phyloP scores from a whole-genome alignment of 176 grass and related monocot species.

The Secale cereale region DNA sequence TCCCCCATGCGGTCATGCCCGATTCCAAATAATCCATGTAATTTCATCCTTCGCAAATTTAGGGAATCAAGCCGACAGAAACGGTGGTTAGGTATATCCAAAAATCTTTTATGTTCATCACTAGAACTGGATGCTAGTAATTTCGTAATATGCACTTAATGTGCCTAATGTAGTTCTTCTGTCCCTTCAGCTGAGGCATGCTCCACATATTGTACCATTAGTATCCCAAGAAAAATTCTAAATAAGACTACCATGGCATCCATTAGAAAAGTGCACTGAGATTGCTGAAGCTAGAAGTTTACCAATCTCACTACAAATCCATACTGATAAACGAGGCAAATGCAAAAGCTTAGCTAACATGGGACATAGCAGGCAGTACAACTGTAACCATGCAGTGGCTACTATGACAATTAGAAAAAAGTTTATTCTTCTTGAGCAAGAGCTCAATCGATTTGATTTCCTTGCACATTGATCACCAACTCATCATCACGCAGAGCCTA shows the following conservation, averaged over 20 bases:
- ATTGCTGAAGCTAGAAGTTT: background rate
- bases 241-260: background rate
- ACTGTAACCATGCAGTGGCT: background rate
- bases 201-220: background rate
- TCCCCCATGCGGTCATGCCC: background rate
- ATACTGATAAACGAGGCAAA: background rate
- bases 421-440: background rate
- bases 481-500: background rate
- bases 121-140: background rate
- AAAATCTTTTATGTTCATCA: background rate
- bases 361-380: background rate
- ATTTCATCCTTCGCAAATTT: background rate
- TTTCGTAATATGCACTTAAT: background rate
- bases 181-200: background rate
- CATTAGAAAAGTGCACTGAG: background rate
- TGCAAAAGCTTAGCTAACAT: background rate
- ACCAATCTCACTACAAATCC: background rate
- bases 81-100: background rate
- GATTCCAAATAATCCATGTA: background rate
- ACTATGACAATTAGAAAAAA: conserved; percentile 1
- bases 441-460: background rate
- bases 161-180: background rate
- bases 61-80: background rate
- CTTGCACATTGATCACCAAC: background rate
- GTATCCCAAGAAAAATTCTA: background rate